Percentiles rank a stretch among this genome's conserved stretches.
phyloP scores from a whole-genome alignment of 2,329 filamentous ascomycete species.

The Colletotrichum gloeosporioides region DNA sequence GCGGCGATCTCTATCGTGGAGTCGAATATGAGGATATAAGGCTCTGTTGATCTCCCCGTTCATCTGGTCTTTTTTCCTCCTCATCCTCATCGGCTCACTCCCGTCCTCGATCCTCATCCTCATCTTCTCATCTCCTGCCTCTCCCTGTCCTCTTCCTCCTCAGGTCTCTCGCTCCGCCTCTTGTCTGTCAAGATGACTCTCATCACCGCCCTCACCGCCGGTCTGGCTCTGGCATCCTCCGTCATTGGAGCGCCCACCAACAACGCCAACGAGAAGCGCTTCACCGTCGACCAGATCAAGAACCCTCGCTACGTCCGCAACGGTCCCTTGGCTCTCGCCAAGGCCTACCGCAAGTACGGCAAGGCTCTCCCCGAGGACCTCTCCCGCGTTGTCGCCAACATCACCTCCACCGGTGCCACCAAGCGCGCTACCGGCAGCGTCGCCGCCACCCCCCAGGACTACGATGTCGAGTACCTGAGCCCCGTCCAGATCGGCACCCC shows the following conservation, averaged over 20 bases:
- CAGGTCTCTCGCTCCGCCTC: background rate
- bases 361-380: constrained; percentile 35
- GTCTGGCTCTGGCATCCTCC: constrained; percentile 26
- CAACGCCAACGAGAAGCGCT: constrained; percentile 21
- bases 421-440: constrained; percentile 36
- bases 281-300: constrained; percentile 39
- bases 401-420: constrained; percentile 16
- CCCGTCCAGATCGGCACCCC: constrained; percentile 49
- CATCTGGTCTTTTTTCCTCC: background rate
- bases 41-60: background rate
- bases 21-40: constrained; percentile 14
- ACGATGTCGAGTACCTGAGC: constrained; percentile 43
- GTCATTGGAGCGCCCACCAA: constrained; percentile 23
- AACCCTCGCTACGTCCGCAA: constrained; percentile 36
- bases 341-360: constrained; percentile 41
- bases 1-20: background rate
- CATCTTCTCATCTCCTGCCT: background rate
- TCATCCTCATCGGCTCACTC: background rate
- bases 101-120: background rate
- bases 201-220: constrained; percentile 13
- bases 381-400: constrained; percentile 26
- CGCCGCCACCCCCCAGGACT: constrained; percentile 27
- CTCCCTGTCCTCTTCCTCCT: background rate
- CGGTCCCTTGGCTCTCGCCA: constrained; percentile 39
- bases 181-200: constrained; percentile 8